Conservation (phyloP, 164 flowering plant species). For the Brasenia schreberi region DNA sequence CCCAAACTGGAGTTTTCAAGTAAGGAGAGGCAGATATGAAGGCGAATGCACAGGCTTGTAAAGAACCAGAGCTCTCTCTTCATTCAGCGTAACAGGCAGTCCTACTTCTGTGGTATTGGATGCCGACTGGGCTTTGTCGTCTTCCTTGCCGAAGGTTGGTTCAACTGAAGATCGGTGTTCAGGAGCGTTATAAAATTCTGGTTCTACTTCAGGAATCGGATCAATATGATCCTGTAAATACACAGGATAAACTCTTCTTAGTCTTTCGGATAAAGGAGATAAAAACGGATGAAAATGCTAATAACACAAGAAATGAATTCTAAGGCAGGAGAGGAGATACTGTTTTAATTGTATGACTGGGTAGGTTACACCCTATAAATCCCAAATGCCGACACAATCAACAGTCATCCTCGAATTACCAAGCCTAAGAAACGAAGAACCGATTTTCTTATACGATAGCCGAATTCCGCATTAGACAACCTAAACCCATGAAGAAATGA, state of each 20-base stretch:
- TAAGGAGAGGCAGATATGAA: background rate
- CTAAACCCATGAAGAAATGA: too few species aligned
- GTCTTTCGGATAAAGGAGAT: background rate
- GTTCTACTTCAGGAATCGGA: conserved; percentile 68
- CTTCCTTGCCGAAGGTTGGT: background rate
- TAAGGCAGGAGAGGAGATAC: background rate
- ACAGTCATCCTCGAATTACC: too few species aligned
- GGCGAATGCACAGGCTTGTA: conserved; percentile 36
- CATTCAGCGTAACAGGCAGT: conserved; percentile 16
- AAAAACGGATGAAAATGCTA: too few species aligned
- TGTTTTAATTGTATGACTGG: too few species aligned
- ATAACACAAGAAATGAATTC: too few species aligned
- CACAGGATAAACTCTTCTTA: background rate
- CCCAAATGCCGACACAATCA: too few species aligned
- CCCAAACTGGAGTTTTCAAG: conserved; percentile 11
- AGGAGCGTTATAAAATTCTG: conserved; percentile 13
- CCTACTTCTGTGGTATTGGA: conserved; percentile 12
- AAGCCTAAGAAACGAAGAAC: too few species aligned
- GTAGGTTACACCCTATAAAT: too few species aligned
- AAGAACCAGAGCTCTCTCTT: conserved; percentile 63
- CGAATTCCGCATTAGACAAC: too few species aligned
- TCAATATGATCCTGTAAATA: conserved; percentile 40
- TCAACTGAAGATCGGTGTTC: conserved; percentile 8
- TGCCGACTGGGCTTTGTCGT: conserved; percentile 1
- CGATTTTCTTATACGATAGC: too few species aligned